Evolutionary conservation across 2,329 filamentous ascomycete species (phyloP).

Genomic region (Aspergillus sp.): DNA sequence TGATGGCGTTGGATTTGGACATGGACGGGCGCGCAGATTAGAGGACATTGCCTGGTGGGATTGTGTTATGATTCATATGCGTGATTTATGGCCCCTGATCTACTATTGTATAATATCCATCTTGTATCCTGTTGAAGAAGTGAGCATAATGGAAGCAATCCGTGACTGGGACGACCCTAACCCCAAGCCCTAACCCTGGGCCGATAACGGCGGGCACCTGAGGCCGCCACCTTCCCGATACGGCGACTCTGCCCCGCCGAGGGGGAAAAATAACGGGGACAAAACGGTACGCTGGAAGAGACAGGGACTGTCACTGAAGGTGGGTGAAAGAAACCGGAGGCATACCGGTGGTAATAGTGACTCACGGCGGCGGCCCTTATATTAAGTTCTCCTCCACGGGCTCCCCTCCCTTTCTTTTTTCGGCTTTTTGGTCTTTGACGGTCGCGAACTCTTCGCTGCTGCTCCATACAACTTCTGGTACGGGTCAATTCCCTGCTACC

Average conservation of each 20-base stretch:
- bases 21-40: too few species aligned
- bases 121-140: too few species aligned
- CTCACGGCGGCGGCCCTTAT: conserved; percentile 6
- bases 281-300: conserved; percentile 1
- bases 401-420: conserved; percentile 20
- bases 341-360: conserved; percentile 1
- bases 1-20: conserved; percentile 9
- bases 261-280: conserved; percentile 1
- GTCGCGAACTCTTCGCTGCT: conserved; percentile 25
- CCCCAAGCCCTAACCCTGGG: conserved; percentile 20
- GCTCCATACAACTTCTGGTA: conserved; percentile 18
- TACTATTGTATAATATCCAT: not conserved
- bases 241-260: conserved; percentile 12
- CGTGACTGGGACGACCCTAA: conserved; percentile 15
- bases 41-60: not conserved
- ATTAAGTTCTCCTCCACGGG: conserved; percentile 14
- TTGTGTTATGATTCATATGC: not conserved
- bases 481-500: conserved; percentile 4
- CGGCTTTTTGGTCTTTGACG: conserved; percentile 27
- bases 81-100: not conserved
- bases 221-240: conserved; percentile 15
- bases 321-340: not conserved
- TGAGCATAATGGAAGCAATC: not conserved
- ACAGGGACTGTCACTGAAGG: not conserved
- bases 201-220: conserved; percentile 15